Evolutionary conservation across 495 filamentous ascomycete genomes (phyloP), one percentile per base, ranked within the genome.

Genomic region (Neurospora tetraspora): DNA sequence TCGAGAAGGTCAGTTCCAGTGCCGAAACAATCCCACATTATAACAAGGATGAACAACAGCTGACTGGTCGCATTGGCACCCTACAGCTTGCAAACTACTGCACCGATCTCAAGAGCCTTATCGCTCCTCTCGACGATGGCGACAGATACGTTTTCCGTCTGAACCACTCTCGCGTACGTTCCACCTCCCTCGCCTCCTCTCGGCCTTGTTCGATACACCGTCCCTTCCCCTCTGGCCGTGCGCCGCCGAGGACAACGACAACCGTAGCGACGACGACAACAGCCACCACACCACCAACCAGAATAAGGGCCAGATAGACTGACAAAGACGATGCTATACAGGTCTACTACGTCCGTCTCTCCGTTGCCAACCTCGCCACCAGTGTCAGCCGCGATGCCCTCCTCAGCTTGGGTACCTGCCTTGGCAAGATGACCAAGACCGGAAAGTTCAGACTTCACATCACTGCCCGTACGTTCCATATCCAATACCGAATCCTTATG

Each of bases 341-440:
- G 72, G 92, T 97, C 72, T 99, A 94, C 85, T 97, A 97, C 79
- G 89, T 97, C 68, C 90, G 90, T 69, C 88, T 95, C 68, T 91
- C 90, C 3, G 86, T 98, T 71, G 95, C 94, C 47, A 98, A 98
- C 79, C 84, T 97, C n/a, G 94, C 95, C 12, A 94, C 92, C 4
- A 90, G 88, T 38, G 87, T 98, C 72, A 88, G 92, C 31, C 89
- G 96, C 68, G 89, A 91, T 73, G 89, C 89, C 71, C 87, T 98
- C 9, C 88, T 97, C 45, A 93, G 90, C 1, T 80, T 96, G n/a
- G 96, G 96, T 12, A 94, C 92, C 8, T 96, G 92, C 79, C 80
- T 96, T 37, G 86, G 89, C 69, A 96, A 94, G 80, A 93, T 97
- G 83, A 97, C 93, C 68, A 97, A 98, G 87, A 91, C 92, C 5